Conservation (phyloP, 2,329 filamentous ascomycete species). For the Metarhizium brunneum region DNA sequence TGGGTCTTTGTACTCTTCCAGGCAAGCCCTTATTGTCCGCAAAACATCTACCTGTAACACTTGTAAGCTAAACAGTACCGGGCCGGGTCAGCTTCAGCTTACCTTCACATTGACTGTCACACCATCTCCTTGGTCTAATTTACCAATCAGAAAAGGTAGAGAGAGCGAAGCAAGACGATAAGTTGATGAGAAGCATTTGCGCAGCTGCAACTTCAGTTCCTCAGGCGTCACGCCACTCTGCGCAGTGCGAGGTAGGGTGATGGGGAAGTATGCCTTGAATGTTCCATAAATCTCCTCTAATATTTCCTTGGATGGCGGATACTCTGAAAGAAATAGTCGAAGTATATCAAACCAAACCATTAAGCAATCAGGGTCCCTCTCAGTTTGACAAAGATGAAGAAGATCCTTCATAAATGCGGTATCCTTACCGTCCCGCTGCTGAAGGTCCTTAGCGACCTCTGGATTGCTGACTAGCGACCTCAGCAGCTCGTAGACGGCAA, state of each 20-base stretch:
- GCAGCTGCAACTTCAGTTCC: constrained; percentile 43
- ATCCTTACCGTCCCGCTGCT: constrained; percentile 31
- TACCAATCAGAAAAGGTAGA: constrained; percentile 45
- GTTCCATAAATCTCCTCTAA: constrained; percentile 41
- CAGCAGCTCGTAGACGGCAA: constrained; percentile 42
- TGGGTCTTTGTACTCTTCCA: constrained; percentile 38
- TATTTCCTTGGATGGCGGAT: constrained; percentile 34
- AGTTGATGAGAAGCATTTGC: constrained; percentile 44
- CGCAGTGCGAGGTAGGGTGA: constrained; percentile 42
- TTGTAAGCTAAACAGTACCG: neutral
- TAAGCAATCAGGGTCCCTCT: constrained; percentile 48
- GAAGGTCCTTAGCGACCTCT: constrained; percentile 32
- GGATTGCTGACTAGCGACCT: constrained; percentile 32
- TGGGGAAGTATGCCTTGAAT: constrained; percentile 53
- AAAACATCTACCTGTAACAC: constrained; percentile 40
- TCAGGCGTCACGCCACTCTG: constrained; percentile 46
- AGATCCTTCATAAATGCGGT: constrained; percentile 39
- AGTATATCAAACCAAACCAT: constrained; percentile 48
- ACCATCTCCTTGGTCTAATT: constrained; percentile 49
- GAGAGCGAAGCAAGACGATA: constrained; percentile 34
- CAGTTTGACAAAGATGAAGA: constrained; percentile 40
- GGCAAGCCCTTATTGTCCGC: constrained; percentile 43
- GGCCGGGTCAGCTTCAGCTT: neutral
- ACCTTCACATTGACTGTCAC: constrained; percentile 51
- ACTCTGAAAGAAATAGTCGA: constrained; percentile 33